Conservation (phyloP, 1,139 yeast genomes). For the Debaryomyces psychrophilus region DNA sequence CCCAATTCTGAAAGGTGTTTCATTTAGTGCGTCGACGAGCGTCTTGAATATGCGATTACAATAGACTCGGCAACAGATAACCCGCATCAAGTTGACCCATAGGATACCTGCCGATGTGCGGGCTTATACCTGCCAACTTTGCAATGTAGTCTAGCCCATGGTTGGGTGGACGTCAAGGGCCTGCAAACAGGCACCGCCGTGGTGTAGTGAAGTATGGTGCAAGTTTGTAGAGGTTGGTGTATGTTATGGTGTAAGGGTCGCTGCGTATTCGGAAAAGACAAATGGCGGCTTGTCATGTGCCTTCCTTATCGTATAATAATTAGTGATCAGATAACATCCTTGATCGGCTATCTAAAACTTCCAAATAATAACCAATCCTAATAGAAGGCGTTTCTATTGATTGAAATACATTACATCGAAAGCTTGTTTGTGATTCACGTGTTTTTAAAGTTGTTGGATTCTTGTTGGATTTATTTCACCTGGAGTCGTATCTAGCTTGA, state of each 20-base stretch:
- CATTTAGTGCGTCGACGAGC: too few relatives aligned
- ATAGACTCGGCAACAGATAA: too few relatives aligned
- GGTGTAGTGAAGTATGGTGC: too few relatives aligned
- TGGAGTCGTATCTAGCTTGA: neutral
- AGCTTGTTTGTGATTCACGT: neutral
- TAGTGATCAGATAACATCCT: conserved; percentile 9
- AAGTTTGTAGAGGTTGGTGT: neutral
- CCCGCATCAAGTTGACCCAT: too few relatives aligned
- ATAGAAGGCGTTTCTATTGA: neutral
- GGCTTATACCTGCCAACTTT: too few relatives aligned
- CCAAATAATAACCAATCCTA: neutral
- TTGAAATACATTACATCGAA: neutral
- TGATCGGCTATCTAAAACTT: neutral
- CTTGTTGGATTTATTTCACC: neutral
- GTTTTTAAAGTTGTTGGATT: neutral
- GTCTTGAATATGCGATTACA: too few relatives aligned
- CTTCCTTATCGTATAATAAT: neutral
- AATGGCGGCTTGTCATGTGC: conserved; percentile 2
- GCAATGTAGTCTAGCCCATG: too few relatives aligned
- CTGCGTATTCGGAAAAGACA: neutral
- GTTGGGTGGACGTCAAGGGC: too few relatives aligned
- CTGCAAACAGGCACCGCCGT: too few relatives aligned
- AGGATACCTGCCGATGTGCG: too few relatives aligned
- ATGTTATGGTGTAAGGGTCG: neutral
- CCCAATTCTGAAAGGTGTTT: too few relatives aligned